Base-by-base conservation (phyloP, 306 rosid genomes). In the Betula pendula region DNA sequence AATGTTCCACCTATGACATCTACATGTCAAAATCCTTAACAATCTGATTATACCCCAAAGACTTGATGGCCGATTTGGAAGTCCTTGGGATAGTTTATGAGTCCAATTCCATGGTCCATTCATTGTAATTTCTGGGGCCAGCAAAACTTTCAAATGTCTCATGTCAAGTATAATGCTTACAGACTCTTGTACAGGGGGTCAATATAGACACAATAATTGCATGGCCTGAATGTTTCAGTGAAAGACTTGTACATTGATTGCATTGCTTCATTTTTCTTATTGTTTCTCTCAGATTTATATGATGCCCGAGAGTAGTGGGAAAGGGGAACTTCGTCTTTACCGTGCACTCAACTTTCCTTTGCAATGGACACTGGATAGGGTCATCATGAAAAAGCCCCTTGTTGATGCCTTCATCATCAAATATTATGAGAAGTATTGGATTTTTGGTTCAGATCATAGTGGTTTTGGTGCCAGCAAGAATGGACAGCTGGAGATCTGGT, bases 401-500 rank as follows among this genome's bases (percentile, higher is more conserved):
- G 88, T 93, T 19, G 99, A 93, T 86, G 78, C 99, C 33, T 75
- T 91, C 65, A 86, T 96, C 55, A 70, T 88, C 20, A 79, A 89
- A 45, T 56, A 87, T 75, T 79, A 74, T 78, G 97, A 90, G 8
- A 86, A 19, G 78, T 91, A 86, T 76, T 96, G 99, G 99, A 92
- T 96, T 80, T 93, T 96, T 70, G 99, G 99, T 68, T 96, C 99
- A 5, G 99, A 96, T 67, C 91, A 91, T 77, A 92, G 91, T 72
- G 92, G 97, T 51, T 89, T 96, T 79, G 99, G 98, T 55, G 83
- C 94, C 79, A 82, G 68, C 86, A 88, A 79, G 81, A 96, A 96
- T 77, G 99, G 99, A 43, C 96, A 89, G 83, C 78, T 96, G 76
- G 98, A 91, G 86, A 89, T 96, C 78, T 96, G 99, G 99, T 83